Evolutionary conservation across 208 protist genomes (phyloP).

Genomic region (Sergeia podlipaevii): DNA sequence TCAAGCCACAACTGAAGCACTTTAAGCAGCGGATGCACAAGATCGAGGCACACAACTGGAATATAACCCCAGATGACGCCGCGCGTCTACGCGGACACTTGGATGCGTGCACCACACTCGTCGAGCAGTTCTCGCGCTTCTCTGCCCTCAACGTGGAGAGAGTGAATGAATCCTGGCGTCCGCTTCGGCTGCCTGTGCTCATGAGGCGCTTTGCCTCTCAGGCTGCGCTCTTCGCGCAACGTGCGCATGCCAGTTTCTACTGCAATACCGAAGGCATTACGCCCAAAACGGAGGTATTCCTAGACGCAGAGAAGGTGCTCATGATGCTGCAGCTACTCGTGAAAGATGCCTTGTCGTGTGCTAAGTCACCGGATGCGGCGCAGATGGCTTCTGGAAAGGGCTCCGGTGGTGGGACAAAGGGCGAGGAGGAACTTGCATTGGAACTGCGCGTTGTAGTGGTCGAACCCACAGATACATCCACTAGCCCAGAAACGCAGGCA

Average conservation of each 20-base stretch:
- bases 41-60: slow-evolving; percentile 51
- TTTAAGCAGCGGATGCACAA: slow-evolving; percentile 58
- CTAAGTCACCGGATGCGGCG: not conserved
- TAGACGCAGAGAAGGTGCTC: slow-evolving; percentile 60
- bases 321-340: slow-evolving; percentile 45
- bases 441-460: slow-evolving; percentile 48
- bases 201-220: slow-evolving; percentile 54
- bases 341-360: slow-evolving; percentile 17
- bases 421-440: slow-evolving; percentile 18
- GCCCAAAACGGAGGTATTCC: slow-evolving; percentile 64
- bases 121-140: slow-evolving; percentile 69
- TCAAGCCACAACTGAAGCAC: slow-evolving; percentile 68
- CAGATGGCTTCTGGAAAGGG: not conserved
- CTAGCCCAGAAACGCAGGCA: too few relatives aligned
- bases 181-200: slow-evolving; percentile 48
- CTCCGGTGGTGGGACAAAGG: slow-evolving; percentile 6
- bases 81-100: slow-evolving; percentile 57
- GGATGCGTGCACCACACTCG: slow-evolving; percentile 55
- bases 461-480: slow-evolving; percentile 26
- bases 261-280: slow-evolving; percentile 51
- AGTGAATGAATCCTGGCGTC: slow-evolving; percentile 67
- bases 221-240: slow-evolving; percentile 19
- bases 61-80: slow-evolving; percentile 53
- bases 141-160: slow-evolving; percentile 75
- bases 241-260: slow-evolving; percentile 29